phyloP scores from a whole-genome alignment of 345 rosid species.

The Crucihimalaya himalaica region DNA sequence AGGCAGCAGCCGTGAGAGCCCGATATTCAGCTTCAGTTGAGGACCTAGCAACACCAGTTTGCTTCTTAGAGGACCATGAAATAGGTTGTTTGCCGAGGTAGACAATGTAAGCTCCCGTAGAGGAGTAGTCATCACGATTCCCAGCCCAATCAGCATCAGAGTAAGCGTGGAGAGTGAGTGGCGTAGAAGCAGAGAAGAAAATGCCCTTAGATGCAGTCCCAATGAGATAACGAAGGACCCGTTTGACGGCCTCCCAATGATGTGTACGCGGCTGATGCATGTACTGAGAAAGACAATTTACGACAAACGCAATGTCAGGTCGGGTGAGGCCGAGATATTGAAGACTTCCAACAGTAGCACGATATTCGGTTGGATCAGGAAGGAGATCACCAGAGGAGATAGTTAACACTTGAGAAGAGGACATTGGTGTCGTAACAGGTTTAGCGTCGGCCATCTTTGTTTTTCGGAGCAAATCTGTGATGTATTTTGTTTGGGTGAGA shows the following conservation, averaged over 20 bases:
- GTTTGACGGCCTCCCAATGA: background rate
- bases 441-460: background rate
- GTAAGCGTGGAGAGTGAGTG: background rate
- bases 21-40: background rate
- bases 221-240: background rate
- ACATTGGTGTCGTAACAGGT: background rate
- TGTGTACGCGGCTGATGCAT: background rate
- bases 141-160: background rate
- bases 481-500: background rate
- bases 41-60: background rate
- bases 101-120: background rate
- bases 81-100: background rate
- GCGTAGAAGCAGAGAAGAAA: background rate
- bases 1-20: accelerated
- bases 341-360: background rate
- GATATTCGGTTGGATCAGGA: background rate
- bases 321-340: background rate
- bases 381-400: too few species aligned
- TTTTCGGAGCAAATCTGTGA: background rate
- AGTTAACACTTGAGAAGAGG: too few species aligned
- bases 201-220: background rate
- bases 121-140: background rate
- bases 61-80: background rate
- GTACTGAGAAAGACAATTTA: accelerated
- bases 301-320: background rate